A percentile compares a stretch with the other conserved stretches of the same genome.
Conservation (phyloP, 768 basidiomycete species). For the Chalciporus pseudorubinellus region DNA sequence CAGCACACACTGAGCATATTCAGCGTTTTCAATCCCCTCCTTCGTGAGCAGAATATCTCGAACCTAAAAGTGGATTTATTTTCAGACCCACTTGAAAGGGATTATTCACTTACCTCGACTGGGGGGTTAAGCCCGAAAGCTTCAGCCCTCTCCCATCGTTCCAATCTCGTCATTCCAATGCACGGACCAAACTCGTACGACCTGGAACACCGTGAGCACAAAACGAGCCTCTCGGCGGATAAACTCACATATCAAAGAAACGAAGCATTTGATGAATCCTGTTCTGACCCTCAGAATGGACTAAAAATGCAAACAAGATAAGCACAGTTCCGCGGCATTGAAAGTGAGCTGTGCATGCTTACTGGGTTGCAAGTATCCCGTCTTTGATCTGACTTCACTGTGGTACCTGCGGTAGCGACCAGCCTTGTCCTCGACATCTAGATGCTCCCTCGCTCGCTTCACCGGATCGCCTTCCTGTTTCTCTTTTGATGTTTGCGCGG, state of each 20-base stretch:
- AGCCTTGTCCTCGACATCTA: slow-evolving; percentile 48
- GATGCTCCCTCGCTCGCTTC: slow-evolving; percentile 20
- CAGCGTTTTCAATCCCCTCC: slow-evolving; percentile 53
- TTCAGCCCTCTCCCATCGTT: slow-evolving; percentile 85
- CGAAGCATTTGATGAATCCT: slow-evolving; percentile 71
- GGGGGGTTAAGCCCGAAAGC: slow-evolving; percentile 80
- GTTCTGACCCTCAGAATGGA: slow-evolving; percentile 61
- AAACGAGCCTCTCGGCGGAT: neutral
- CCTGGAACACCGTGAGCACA: slow-evolving; percentile 35
- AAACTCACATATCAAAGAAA: slow-evolving; percentile 70
- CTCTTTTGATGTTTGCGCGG: slow-evolving; percentile 6
- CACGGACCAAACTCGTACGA: slow-evolving; percentile 81
- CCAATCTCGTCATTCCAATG: slow-evolving; percentile 72
- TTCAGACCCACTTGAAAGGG: neutral
- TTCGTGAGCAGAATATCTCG: slow-evolving; percentile 72
- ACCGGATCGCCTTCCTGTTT: neutral
- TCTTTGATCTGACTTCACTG: slow-evolving; percentile 46
- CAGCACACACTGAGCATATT: slow-evolving; percentile 65
- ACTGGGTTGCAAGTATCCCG: slow-evolving; percentile 61
- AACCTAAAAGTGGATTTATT: slow-evolving; percentile 46
- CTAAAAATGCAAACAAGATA: slow-evolving; percentile 35
- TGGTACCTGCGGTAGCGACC: slow-evolving; percentile 52
- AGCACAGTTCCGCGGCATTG: neutral
- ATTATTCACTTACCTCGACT: slow-evolving; percentile 50
- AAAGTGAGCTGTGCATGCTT: slow-evolving; percentile 28